Base-by-base conservation (phyloP, 805 yeast species). In the Zygosaccharomyces gambellarensis region DNA sequence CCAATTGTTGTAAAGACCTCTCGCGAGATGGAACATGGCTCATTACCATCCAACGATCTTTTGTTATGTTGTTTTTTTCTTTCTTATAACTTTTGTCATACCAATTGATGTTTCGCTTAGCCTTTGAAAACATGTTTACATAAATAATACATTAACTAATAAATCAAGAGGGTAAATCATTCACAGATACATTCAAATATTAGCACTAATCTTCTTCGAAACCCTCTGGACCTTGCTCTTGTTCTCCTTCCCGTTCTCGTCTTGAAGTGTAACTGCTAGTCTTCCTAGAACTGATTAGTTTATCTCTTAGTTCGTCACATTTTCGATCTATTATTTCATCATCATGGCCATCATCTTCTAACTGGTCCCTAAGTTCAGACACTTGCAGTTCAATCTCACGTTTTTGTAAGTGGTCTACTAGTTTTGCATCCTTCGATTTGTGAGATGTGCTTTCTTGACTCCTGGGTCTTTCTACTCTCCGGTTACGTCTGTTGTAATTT, bases 11-110 rank as follows among this genome's bases (percentile, higher is more conserved):
- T 83, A 83, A 2, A 85, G 60, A 2, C 88, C 82, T 56, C 76
- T 78, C 4, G 75, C 82, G 36, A 85, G 70, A 64, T 85, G 92
- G 64, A 82, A 85, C 92, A 85, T 85, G 19, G 36, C 43, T 30
- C 43, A 30, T 29, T 28, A 34, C 38, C 39, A 19, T 27, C 31
- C 30, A 45, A 17, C 17, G 21, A n/a, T 27, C 11, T 19, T 41
- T 31, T 12, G n/a, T 36, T 22, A 25, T 47, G 44, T 42, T 34
- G 27, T 27, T 19, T 14, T n/a, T n/a, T n/a, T n/a, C n/a, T n/a
- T 27, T 21, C 38, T 43, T 12, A 11, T 11, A 21, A 9, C 29
- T 43, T 43, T 31, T 22, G 17, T 17, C 21, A 39, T 25, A n/a
- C 31, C 19, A 21, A 28, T 8, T 10, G 29, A 45, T 31, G 30